Evolutionary conservation across 257 asterid genomes (phyloP).

Genomic region (Perilla frutescens): DNA sequence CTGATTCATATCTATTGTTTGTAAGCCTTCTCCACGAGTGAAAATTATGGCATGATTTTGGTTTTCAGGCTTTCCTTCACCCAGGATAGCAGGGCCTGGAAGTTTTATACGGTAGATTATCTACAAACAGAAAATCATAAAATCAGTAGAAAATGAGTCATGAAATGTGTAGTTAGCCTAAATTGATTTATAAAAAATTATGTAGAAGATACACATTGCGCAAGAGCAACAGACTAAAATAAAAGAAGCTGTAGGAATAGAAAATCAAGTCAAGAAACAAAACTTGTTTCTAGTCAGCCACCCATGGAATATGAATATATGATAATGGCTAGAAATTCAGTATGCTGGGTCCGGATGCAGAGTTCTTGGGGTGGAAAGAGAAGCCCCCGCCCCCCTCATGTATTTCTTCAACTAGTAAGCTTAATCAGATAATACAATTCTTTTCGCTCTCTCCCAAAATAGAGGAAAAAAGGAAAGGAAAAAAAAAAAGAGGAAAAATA

Average conservation of each 20-base stretch:
- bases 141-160: conserved; percentile 26
- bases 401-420: conserved; percentile 9
- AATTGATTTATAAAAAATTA: conserved; percentile 2
- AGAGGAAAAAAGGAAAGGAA: background rate
- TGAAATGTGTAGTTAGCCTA: background rate
- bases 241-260: background rate
- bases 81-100: conserved; percentile 94
- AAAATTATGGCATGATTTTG: conserved; percentile 98
- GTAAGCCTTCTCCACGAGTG: conserved; percentile 99
- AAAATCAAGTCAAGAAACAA: conserved; percentile 20
- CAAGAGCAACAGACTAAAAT: conserved; percentile 5
- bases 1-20: conserved; percentile 99
- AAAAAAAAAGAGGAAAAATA: background rate
- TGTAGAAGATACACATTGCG: background rate
- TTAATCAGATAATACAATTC: background rate
- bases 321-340: conserved; percentile 20
- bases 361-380: conserved; percentile 3
- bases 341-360: background rate
- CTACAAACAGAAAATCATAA: conserved; percentile 45
- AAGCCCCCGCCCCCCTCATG: background rate
- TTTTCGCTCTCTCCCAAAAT: background rate
- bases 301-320: background rate
- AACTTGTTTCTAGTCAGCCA: conserved; percentile 12
- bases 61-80: conserved; percentile 99
- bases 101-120: conserved; percentile 90